These are phyloP conservation scores for Bipolaris bicolor DNA, from an alignment of 2,329 filamentous ascomycete genomes.

Conservation along the genomic window DNA sequence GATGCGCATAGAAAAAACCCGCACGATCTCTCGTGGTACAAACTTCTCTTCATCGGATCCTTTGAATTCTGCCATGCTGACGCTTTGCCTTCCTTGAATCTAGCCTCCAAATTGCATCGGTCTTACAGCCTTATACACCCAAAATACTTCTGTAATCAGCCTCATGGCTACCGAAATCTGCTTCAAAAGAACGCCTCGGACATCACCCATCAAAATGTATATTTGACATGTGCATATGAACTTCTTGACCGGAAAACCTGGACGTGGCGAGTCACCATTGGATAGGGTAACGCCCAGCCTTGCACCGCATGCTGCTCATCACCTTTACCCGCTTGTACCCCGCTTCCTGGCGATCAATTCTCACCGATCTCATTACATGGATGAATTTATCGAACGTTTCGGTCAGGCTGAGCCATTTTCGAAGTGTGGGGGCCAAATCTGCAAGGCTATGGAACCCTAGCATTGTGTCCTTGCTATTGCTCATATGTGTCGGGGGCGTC, in stretches of 20 bases:
- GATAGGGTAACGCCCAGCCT: not conserved
- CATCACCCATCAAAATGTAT: not conserved
- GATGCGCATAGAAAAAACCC: slow-evolving; percentile 1
- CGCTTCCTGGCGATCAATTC: not conserved
- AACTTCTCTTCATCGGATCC: not conserved
- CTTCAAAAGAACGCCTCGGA: not conserved
- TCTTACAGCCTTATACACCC: not conserved
- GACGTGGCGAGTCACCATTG: not conserved
- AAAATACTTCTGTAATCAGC: not conserved
- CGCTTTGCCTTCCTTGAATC: not conserved
- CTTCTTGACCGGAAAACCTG: not conserved
- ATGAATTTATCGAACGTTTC: not conserved
- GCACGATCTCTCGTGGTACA: slow-evolving; percentile 2
- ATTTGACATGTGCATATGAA: not conserved
- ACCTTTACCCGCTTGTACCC: not conserved
- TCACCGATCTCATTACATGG: not conserved
- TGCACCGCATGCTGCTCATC: not conserved
- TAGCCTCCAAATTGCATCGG: not conserved
- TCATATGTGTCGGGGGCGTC: not conserved
- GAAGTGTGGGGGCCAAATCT: not conserved
- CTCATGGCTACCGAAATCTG: not conserved
- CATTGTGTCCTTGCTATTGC: not conserved
- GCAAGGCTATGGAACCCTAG: not conserved
- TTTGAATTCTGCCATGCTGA: not conserved
- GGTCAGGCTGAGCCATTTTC: not conserved